Conservation (phyloP, 2,329 filamentous ascomycete genomes). For the Aspergillus bombycis region DNA sequence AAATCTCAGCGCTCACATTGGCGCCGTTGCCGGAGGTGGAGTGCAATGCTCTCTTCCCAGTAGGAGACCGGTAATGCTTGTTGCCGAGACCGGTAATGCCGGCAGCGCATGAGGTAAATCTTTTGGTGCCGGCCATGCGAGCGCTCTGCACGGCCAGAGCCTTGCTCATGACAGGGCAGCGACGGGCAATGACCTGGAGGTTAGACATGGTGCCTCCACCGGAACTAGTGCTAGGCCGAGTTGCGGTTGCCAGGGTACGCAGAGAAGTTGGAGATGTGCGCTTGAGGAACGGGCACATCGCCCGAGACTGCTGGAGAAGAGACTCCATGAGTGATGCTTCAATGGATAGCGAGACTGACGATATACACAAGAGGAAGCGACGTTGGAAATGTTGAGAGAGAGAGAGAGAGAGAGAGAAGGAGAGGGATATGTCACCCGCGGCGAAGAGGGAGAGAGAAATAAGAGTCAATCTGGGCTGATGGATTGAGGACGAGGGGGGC, state of each 20-base stretch:
- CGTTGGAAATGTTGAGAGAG: background rate
- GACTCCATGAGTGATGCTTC: conserved; percentile 72
- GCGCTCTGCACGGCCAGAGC: conserved; percentile 81
- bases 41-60: conserved; percentile 75
- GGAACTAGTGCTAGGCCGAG: conserved; percentile 65
- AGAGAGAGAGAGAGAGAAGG: background rate
- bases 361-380: background rate
- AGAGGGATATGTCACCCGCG: no score
- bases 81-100: conserved; percentile 30
- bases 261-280: conserved; percentile 90
- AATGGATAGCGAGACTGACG: conserved; percentile 7
- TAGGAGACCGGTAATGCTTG: conserved; percentile 53
- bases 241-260: conserved; percentile 77
- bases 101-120: conserved; percentile 41
- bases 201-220: conserved; percentile 96
- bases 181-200: conserved; percentile 88
- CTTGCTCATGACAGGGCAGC: conserved; percentile 99
- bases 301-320: conserved; percentile 90
- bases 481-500: background rate
- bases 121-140: conserved; percentile 42
- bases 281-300: conserved; percentile 96
- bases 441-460: conserved; percentile 5
- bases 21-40: conserved; percentile 78
- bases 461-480: background rate
- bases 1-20: conserved; percentile 65